Conservation (phyloP, 2,329 filamentous ascomycete species). For the Rhinocladiella similis region DNA sequence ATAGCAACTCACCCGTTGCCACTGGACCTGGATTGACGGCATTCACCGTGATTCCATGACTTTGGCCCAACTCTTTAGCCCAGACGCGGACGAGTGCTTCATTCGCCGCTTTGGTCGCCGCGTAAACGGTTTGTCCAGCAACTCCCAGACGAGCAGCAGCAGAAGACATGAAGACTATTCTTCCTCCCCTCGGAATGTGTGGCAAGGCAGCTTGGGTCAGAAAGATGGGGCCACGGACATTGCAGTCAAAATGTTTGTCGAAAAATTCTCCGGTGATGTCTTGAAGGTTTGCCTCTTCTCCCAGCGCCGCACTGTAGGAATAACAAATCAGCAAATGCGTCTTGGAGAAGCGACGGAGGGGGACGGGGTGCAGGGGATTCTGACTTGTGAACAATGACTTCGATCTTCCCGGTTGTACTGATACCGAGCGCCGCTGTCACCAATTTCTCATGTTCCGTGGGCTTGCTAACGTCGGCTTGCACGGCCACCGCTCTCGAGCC, state of each 20-base stretch:
- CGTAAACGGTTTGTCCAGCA: not conserved
- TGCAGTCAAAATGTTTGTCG: conserved; percentile 13
- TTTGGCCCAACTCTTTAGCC: not conserved
- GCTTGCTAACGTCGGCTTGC: conserved; percentile 5
- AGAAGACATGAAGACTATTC: not conserved
- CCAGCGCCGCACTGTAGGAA: conserved; percentile 14
- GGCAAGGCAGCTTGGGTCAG: conserved; percentile 7
- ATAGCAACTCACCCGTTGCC: not conserved
- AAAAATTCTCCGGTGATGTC: conserved; percentile 27
- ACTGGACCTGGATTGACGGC: not conserved
- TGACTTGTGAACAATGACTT: conserved; percentile 24
- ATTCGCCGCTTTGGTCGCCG: not conserved
- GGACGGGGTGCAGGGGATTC: too few relatives aligned
- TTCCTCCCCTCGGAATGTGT: not conserved
- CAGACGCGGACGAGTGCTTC: not conserved
- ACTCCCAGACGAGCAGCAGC: not conserved
- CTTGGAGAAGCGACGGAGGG: not conserved
- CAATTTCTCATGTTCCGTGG: not conserved
- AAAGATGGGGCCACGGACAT: not conserved
- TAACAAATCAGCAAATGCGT: not conserved
- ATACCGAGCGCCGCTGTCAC: not conserved
- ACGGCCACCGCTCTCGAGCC: conserved; percentile 49
- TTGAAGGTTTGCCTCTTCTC: conserved; percentile 24
- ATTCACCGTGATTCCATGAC: not conserved
- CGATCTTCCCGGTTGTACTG: not conserved